Conservation (phyloP, 257 asterid genomes). For the Pogostemon cablin region DNA sequence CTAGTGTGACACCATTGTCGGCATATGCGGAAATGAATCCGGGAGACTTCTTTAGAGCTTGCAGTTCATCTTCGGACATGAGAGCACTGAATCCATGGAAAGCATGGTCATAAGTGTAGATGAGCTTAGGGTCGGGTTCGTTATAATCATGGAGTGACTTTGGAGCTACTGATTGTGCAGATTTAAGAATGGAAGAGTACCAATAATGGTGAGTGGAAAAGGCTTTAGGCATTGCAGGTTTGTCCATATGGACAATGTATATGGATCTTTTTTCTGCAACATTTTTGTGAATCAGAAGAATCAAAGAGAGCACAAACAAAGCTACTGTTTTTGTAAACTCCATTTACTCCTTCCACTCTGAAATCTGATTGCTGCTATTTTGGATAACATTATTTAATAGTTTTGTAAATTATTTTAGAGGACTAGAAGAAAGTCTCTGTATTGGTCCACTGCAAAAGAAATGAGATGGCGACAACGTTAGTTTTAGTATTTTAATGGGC, state of each 20-base stretch:
- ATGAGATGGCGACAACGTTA: too few species aligned
- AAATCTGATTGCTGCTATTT: too few species aligned
- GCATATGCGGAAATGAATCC: constrained; percentile 34
- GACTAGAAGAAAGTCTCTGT: too few species aligned
- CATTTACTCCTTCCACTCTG: neutral
- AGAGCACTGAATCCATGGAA: constrained; percentile 1
- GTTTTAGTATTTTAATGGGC: too few species aligned
- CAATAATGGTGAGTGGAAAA: constrained; percentile 26
- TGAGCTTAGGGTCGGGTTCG: constrained; percentile 23
- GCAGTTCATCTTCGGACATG: constrained; percentile 21
- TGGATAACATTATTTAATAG: too few species aligned
- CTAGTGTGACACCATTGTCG: constrained; percentile 14
- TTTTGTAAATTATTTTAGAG: too few species aligned
- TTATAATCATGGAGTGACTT: neutral
- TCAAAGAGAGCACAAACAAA: constrained; percentile 16
- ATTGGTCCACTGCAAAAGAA: too few species aligned
- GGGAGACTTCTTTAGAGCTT: constrained; percentile 25
- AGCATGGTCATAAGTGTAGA: constrained; percentile 31
- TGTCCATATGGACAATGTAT: constrained; percentile 23
- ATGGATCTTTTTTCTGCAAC: neutral
- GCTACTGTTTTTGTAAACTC: neutral
- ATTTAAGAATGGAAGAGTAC: constrained; percentile 31
- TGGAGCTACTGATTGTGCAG: neutral
- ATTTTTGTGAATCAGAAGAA: neutral
- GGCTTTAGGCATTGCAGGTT: constrained; percentile 26